A percentile compares a stretch with the other conserved stretches of the same genome.
phyloP scores from a whole-genome alignment of 1,284 basidiomycete species.

The Heliocybe sulcata region DNA sequence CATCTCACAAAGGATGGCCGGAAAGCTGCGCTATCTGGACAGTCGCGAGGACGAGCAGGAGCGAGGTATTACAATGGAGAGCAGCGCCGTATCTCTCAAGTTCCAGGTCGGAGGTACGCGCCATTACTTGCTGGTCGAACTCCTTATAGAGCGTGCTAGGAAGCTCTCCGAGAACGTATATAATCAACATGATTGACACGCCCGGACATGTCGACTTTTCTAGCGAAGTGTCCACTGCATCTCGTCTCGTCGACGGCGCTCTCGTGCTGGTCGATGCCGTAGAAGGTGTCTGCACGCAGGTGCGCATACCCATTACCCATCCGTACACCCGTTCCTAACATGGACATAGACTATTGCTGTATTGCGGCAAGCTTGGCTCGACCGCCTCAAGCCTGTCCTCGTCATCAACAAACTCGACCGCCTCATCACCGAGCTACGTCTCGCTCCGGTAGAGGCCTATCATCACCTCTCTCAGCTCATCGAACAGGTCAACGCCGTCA shows the following conservation, averaged over 20 bases:
- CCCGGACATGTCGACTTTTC: slow-evolving; percentile 99
- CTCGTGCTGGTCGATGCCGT: slow-evolving; percentile 97
- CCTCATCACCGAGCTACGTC: slow-evolving; percentile 88
- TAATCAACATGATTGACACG: slow-evolving; percentile 96
- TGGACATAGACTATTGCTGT: slow-evolving; percentile 82
- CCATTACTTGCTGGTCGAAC: slow-evolving; percentile 16
- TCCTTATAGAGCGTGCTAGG: slow-evolving; percentile 33
- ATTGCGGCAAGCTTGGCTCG: slow-evolving; percentile 91
- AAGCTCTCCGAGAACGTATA: slow-evolving; percentile 55
- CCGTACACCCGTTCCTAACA: not conserved
- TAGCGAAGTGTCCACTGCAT: slow-evolving; percentile 92
- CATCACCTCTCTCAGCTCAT: slow-evolving; percentile 91
- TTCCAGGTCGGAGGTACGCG: slow-evolving; percentile 62
- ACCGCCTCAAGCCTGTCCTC: slow-evolving; percentile 84
- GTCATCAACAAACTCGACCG: slow-evolving; percentile 98
- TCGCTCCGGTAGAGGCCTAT: slow-evolving; percentile 90
- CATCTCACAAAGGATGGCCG: slow-evolving; percentile 91
- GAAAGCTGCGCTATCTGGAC: slow-evolving; percentile 94
- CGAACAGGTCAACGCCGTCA: slow-evolving; percentile 97
- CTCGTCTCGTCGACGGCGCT: slow-evolving; percentile 91
- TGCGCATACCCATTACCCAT: slow-evolving; percentile 24
- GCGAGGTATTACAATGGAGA: slow-evolving; percentile 98
- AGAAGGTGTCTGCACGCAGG: slow-evolving; percentile 98
- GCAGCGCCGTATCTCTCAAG: slow-evolving; percentile 84
- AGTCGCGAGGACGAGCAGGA: slow-evolving; percentile 97